A percentile compares a stretch with the other conserved stretches of the same genome.
These are phyloP conservation scores for Chytriomyces hyalinus DNA, from an alignment of 192 early-diverging fungal genomes.

Conservation along the genomic window DNA sequence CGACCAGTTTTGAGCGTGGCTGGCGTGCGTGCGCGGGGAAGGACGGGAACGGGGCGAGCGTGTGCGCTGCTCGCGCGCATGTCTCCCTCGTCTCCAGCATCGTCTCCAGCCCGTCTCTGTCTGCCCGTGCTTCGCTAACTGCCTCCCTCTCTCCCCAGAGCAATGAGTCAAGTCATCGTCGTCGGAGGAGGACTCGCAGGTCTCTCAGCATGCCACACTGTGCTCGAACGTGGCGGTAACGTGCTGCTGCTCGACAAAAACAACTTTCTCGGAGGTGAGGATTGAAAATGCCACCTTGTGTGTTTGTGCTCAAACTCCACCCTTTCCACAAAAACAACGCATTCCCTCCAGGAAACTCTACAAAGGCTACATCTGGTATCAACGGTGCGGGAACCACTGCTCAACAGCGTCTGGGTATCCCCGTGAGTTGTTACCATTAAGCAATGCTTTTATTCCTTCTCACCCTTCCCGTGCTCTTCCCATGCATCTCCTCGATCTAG, in stretches of 20 bases:
- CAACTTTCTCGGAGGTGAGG: slow-evolving; percentile 76
- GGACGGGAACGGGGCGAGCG: too few species aligned
- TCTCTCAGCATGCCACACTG: slow-evolving; percentile 79
- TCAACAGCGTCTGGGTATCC: slow-evolving; percentile 69
- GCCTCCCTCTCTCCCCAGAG: too few species aligned
- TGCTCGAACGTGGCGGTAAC: slow-evolving; percentile 82
- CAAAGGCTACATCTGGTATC: slow-evolving; percentile 97
- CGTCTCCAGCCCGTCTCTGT: too few species aligned
- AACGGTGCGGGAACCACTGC: slow-evolving; percentile 91
- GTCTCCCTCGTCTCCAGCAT: too few species aligned
- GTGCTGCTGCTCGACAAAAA: slow-evolving; percentile 88
- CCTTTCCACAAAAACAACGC: neutral
- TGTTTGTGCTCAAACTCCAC: neutral
- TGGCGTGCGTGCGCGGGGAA: too few species aligned
- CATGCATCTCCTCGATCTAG: slow-evolving; percentile 29
- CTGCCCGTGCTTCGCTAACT: too few species aligned
- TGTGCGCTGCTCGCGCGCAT: too few species aligned
- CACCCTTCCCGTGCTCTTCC: neutral
- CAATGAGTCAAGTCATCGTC: slow-evolving; percentile 66
- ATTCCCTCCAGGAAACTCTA: slow-evolving; percentile 81
- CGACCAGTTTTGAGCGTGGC: too few species aligned
- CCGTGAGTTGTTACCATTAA: slow-evolving; percentile 39
- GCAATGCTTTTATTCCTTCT: neutral
- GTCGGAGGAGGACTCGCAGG: slow-evolving; percentile 91
- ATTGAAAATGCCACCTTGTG: neutral